A percentile compares a stretch with the other conserved stretches of the same genome.
These are phyloP conservation scores for Penicillium lividum DNA, from an alignment of 495 filamentous ascomycete species.

Conservation along the genomic window DNA sequence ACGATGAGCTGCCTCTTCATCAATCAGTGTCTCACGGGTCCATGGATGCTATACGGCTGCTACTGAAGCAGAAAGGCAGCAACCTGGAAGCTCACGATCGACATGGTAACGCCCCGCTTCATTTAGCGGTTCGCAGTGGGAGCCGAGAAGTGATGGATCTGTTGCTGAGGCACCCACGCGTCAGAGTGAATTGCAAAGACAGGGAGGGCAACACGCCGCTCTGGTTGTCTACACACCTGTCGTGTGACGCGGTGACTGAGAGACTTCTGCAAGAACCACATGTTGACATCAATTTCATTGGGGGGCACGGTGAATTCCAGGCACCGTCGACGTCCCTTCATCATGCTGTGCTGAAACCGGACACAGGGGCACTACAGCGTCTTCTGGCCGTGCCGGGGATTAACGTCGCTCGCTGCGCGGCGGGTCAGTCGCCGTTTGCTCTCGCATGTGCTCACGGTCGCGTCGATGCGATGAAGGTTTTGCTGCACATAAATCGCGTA, in stretches of 20 bases:
- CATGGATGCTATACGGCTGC: no score
- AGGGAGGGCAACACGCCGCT: slow-evolving; percentile 16
- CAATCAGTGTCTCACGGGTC: no score
- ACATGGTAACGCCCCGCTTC: no score
- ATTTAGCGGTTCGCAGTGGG: no score
- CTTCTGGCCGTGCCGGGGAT: slow-evolving; percentile 12
- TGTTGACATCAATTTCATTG: slow-evolving; percentile 14
- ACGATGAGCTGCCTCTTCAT: no score
- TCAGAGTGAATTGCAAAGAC: slow-evolving; percentile 10
- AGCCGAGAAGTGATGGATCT: no score
- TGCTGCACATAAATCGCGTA: slow-evolving; percentile 5
- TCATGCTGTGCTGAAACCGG: slow-evolving; percentile 7
- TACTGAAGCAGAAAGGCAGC: no score
- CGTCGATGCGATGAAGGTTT: slow-evolving; percentile 10
- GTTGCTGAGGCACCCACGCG: slow-evolving; percentile 1
- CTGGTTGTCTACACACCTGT: slow-evolving; percentile 15
- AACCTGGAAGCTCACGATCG: no score
- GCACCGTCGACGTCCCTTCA: slow-evolving; percentile 13
- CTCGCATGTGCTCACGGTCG: slow-evolving; percentile 9
- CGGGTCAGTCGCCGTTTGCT: slow-evolving; percentile 14
- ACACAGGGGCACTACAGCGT: slow-evolving; percentile 11
- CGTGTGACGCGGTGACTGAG: slow-evolving; percentile 9
- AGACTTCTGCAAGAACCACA: slow-evolving; percentile 9
- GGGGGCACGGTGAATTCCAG: slow-evolving; percentile 4
- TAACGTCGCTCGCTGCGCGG: slow-evolving; percentile 8